These are phyloP conservation scores for Phytopythium cucurbitacearum DNA, from an alignment of 352 stramenopile genomes.

Conservation along the genomic window DNA sequence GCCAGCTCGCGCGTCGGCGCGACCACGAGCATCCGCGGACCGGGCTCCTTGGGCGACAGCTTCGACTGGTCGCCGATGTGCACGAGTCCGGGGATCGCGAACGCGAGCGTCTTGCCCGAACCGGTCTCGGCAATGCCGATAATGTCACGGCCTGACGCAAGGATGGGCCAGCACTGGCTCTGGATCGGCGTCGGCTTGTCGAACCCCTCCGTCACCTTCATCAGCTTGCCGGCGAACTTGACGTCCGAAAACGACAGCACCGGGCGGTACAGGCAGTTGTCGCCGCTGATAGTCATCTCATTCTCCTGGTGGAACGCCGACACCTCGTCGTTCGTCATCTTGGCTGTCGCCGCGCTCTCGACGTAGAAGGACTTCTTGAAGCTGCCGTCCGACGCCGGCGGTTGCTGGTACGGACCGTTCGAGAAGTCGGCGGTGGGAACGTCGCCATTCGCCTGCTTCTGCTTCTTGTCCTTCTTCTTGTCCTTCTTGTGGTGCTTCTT, in stretches of 20 bases:
- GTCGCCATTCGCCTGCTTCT: slow-evolving; percentile 9
- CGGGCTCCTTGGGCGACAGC: slow-evolving; percentile 50
- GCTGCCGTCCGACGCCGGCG: slow-evolving; percentile 48
- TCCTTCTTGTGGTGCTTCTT: slow-evolving; percentile 54
- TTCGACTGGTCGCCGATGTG: slow-evolving; percentile 69
- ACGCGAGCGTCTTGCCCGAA: slow-evolving; percentile 97
- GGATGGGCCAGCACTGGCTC: slow-evolving; percentile 94
- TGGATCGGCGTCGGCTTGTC: slow-evolving; percentile 95
- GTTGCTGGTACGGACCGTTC: slow-evolving; percentile 71
- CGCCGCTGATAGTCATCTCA: slow-evolving; percentile 81
- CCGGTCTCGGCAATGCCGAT: slow-evolving; percentile 93
- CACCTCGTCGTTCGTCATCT: slow-evolving; percentile 76
- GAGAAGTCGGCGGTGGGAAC: slow-evolving; percentile 49
- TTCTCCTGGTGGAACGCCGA: slow-evolving; percentile 84
- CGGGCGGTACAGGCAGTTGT: slow-evolving; percentile 86
- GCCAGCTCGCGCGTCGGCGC: slow-evolving; percentile 93
- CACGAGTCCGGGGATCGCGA: slow-evolving; percentile 91
- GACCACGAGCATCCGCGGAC: slow-evolving; percentile 91
- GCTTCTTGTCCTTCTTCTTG: slow-evolving; percentile 25
- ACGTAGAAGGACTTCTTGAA: slow-evolving; percentile 88
- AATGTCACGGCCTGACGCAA: slow-evolving; percentile 83
- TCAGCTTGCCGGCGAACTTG: slow-evolving; percentile 79
- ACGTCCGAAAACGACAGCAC: slow-evolving; percentile 70
- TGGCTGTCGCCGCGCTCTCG: slow-evolving; percentile 60
- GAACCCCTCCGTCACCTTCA: slow-evolving; percentile 89